Conservation (phyloP, 129 eudicot genomes). For the Deinandra increscens region DNA sequence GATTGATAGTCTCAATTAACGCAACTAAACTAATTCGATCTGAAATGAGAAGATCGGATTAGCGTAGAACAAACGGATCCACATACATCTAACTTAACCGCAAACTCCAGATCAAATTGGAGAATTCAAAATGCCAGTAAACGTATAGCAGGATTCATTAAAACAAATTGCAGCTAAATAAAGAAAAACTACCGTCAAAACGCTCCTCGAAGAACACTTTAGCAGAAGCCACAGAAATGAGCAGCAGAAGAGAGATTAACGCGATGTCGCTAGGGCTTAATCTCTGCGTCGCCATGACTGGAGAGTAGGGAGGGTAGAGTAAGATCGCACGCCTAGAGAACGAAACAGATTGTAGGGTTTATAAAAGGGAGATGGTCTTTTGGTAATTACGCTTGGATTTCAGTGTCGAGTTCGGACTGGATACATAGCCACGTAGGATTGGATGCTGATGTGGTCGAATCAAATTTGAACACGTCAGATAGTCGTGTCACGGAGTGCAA, state of each 20-base stretch:
- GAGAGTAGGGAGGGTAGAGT: neutral
- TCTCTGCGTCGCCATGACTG: constrained; percentile 56
- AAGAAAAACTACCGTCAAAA: constrained; percentile 52
- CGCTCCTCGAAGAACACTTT: constrained; percentile 88
- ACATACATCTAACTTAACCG: neutral
- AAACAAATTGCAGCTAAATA: neutral
- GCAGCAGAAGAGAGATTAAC: constrained; percentile 35
- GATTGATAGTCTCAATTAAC: neutral
- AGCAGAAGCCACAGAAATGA: constrained; percentile 58
- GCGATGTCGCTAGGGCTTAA: constrained; percentile 41
- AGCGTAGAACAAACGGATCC: neutral
- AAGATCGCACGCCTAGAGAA: constrained; percentile 7
- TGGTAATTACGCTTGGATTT: constrained; percentile 18
- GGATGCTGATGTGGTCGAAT: constrained; percentile 42
- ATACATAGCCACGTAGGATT: constrained; percentile 12
- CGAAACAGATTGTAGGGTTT: constrained; percentile 20
- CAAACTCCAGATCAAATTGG: neutral
- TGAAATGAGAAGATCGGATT: neutral
- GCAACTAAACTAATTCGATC: neutral
- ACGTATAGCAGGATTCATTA: neutral
- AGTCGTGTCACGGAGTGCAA: constrained; percentile 44
- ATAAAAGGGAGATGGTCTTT: constrained; percentile 18
- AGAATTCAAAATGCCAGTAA: no score
- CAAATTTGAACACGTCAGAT: neutral
- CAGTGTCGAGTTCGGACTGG: neutral